phyloP scores from a whole-genome alignment of 176 grass and related monocot genomes.

The Musa beccarii region DNA sequence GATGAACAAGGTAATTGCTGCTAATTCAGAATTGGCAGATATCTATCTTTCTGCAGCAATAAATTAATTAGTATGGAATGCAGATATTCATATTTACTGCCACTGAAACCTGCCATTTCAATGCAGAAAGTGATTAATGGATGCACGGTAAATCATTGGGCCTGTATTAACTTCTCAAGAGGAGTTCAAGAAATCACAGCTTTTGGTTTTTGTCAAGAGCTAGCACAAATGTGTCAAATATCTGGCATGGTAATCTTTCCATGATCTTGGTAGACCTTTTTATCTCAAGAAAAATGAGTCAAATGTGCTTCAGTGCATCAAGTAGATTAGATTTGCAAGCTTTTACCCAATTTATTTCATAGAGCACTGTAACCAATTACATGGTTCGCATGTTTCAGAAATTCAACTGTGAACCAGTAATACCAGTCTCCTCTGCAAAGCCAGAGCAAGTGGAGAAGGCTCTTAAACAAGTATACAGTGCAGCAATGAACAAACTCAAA shows the following conservation, averaged over 20 bases:
- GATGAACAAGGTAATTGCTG: conserved; percentile 79
- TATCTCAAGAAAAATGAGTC: too few species aligned
- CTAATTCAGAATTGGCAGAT: neutral
- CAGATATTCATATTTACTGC: too few species aligned
- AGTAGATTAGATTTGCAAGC: too few species aligned
- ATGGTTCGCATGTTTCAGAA: conserved; percentile 32
- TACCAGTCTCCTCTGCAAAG: conserved; percentile 82
- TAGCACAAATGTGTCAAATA: conserved; percentile 94
- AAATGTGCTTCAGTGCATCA: too few species aligned
- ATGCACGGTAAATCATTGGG: conserved; percentile 80
- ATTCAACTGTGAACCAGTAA: conserved; percentile 87
- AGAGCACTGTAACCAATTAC: too few species aligned
- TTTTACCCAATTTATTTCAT: too few species aligned
- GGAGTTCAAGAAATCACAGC: conserved; percentile 91
- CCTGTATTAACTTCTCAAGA: conserved; percentile 95
- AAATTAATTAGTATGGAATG: too few species aligned
- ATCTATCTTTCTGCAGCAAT: too few species aligned
- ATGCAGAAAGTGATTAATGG: conserved; percentile 98
- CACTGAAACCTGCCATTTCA: neutral
- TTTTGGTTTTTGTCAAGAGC: conserved; percentile 83
- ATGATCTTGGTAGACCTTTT: neutral
- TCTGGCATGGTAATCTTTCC: conserved; percentile 69
- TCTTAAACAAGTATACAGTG: conserved; percentile 79
- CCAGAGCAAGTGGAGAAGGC: conserved; percentile 90
- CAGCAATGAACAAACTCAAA: conserved; percentile 73